These are phyloP conservation scores for Sclerotinia trifoliorum DNA, from an alignment of 2,329 filamentous ascomycete genomes.

Conservation along the genomic window DNA sequence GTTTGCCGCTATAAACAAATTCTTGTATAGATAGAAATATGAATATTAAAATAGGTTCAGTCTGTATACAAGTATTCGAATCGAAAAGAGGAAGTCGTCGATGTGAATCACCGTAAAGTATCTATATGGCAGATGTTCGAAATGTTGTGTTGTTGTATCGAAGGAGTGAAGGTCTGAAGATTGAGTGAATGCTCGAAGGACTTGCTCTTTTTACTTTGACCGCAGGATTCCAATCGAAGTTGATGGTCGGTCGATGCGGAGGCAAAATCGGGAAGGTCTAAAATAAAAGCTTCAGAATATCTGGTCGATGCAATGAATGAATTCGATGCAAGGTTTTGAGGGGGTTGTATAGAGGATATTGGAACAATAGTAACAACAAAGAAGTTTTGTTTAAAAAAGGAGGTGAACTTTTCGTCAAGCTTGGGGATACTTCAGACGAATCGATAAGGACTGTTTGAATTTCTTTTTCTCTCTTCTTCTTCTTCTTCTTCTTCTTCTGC, in stretches of 20 bases:
- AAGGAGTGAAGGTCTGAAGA: slow-evolving; percentile 14
- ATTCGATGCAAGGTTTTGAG: slow-evolving; percentile 4
- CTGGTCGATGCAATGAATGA: slow-evolving; percentile 12
- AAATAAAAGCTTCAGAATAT: background rate
- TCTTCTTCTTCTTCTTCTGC: background rate
- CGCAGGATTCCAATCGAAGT: slow-evolving; percentile 2
- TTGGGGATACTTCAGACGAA: background rate
- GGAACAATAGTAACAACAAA: slow-evolving; percentile 24
- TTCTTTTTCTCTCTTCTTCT: background rate
- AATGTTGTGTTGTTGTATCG: slow-evolving; percentile 5
- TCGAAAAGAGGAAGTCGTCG: slow-evolving; percentile 20
- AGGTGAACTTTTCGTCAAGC: slow-evolving; percentile 10
- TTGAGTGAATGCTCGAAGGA: background rate
- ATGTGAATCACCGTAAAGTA: slow-evolving; percentile 19
- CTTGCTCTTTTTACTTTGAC: background rate
- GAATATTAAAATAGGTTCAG: slow-evolving; percentile 17
- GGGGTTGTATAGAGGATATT: slow-evolving; percentile 1
- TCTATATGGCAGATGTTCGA: slow-evolving; percentile 7
- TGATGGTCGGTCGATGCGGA: background rate
- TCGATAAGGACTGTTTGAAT: slow-evolving; percentile 8
- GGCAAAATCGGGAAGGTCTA: background rate
- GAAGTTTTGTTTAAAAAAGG: slow-evolving; percentile 19
- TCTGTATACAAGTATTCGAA: slow-evolving; percentile 23
- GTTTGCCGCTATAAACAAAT: slow-evolving; percentile 22
- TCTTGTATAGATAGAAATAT: slow-evolving; percentile 15